Base-by-base conservation (phyloP, 2,329 filamentous ascomycete genomes). In the Pseudopithomyces maydicus region DNA sequence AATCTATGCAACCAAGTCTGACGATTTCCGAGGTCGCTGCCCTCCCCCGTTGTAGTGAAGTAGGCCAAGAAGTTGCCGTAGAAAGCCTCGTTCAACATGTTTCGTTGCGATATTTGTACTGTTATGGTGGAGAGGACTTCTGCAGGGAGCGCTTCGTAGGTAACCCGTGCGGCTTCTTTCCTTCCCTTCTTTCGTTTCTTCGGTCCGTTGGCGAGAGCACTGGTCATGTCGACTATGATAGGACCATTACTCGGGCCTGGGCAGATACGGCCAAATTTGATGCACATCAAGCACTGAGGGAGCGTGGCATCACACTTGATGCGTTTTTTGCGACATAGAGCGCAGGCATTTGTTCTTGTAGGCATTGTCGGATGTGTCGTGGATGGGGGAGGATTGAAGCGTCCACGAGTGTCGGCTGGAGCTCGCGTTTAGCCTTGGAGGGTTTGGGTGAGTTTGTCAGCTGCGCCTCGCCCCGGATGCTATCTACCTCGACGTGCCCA, bases 261-360 rank as follows among this genome's bases (percentile, higher is more conserved):
- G 48, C 71, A 74, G 36, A 57, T 8, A 19, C 61, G 61, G 8
- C 62, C 60, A 5, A 61, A 62, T 6, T 63, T 59, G n/a, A 59
- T 62, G 49, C 71, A 73, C 66, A 71, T 71, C 2, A 67, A 55
- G 52, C 71, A 74, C 42, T 69, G 48, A 6, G 70, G 70, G 2
- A 71, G 54, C 4, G 67, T 72, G 12, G 63, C 67, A 49, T 74
- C 71, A 59, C 70, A 74, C 61, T 65, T 70, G 20, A 74, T 73
- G 22, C 71, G 66, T 56, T 70, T 72, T 51, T 65, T 65, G 26
- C 69, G 68, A 48, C 71, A 75, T n/a, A 51, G 52, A 6, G 59
- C 64, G 46, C 69, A 73, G 12, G 68, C 59, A 42, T 65, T 68
- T 17, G 64, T 72, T 54, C 69, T 61, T 19, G 63, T 33, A 29